Base-by-base conservation (phyloP, 2,329 filamentous ascomycete species). In the Periconia sp. region DNA sequence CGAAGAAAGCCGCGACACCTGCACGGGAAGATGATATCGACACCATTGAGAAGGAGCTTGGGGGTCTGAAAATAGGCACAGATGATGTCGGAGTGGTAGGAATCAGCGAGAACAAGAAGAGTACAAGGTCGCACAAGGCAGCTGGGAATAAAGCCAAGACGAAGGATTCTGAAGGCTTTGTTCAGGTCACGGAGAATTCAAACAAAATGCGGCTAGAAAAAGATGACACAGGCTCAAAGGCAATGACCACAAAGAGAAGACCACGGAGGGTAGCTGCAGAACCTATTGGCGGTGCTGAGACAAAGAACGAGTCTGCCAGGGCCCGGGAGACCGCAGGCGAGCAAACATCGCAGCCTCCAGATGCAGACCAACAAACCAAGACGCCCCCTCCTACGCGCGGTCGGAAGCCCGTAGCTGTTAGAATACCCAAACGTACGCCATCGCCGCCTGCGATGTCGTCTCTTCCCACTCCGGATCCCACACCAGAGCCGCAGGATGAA, bases 401-500 rank as follows among this genome's bases (percentile, higher is more conserved):
- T 30, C 43, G 25, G 19, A 52, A 51, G 41, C 39, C 42, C 16
- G 52, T 35, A 36, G 43, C 45, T 11, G 49, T 50, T 23, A 36
- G 45, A 6, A 53, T 45, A 30, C 44, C 40, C 3, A 50, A 43
- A 28, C 25, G 38, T n/a, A 37, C 46, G 4, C 43, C 46, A 11
- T 36, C 47, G 21, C n/a, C n/a, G n/a, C 50, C 46, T 26, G 35
- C 18, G 39, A 48, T 35, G 40, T 31, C 16, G 9, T 44, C 44
- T 28, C 33, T 53, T 11, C 25, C 42, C 16, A 33, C 37, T 18
- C 31, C 40, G 3, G 40, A 48, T 18, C 22, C 52, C 2, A 60
- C 56, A 13, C 55, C 58, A 2, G 54, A 59, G 10, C 56, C 56
- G 4, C 50, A 60, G 8, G 54, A 65, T 22, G 34, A 61, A 9